A percentile compares a stretch with the other conserved stretches of the same genome.
Evolutionary conservation across 148 eudicot genomes (phyloP).

Genomic region (Camellia granthamiana): DNA sequence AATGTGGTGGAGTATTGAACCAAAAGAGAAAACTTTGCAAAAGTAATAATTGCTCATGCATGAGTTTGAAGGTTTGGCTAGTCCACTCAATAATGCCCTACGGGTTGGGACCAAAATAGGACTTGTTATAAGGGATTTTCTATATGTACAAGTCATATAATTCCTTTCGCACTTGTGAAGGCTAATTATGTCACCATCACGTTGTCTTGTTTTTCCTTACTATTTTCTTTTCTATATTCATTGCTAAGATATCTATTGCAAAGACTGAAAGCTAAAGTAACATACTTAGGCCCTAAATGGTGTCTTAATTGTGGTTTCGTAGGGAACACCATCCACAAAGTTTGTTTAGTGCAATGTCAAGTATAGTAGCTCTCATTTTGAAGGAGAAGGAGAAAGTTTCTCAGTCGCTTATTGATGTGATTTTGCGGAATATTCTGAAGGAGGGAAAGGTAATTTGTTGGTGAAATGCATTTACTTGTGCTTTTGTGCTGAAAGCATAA

Average conservation of each 20-base stretch:
- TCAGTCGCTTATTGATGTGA: slow-evolving; percentile 58
- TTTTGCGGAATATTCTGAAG: slow-evolving; percentile 60
- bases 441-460: slow-evolving; percentile 59
- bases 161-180: background rate
- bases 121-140: background rate
- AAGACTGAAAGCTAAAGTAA: background rate
- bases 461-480: slow-evolving; percentile 4
- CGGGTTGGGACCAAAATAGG: background rate
- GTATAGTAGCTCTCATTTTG: slow-evolving; percentile 63
- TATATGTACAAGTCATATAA: background rate
- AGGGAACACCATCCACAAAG: slow-evolving; percentile 66
- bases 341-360: slow-evolving; percentile 59
- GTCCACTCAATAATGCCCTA: background rate
- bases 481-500: background rate
- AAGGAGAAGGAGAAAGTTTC: slow-evolving; percentile 61
- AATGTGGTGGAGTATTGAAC: background rate
- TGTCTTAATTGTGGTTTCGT: slow-evolving; percentile 16
- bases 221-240: background rate
- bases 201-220: background rate
- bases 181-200: background rate
- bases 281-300: slow-evolving; percentile 5
- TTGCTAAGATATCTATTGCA: background rate
- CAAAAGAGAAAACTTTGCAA: background rate
- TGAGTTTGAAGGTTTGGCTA: background rate
- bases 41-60: background rate